Evolutionary conservation across 805 yeast genomes (phyloP), one percentile per base, ranked within the genome.

Genomic region (Kodamaea hsintzibuensis): DNA sequence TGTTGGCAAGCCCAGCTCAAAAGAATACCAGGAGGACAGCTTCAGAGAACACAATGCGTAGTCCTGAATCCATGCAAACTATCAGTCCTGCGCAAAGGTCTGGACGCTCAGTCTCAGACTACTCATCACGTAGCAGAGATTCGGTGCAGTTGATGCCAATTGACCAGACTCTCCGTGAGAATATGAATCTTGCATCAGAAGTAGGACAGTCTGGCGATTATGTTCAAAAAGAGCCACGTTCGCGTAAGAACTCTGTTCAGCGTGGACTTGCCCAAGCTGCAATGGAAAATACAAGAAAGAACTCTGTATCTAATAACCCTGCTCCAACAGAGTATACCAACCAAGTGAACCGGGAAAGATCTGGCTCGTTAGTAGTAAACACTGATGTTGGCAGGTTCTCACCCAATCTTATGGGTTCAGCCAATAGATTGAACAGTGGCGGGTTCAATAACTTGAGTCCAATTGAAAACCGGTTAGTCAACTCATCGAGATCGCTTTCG

Each of bases 111-210:
- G 35, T 30, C 13, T 40, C 19, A 16, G 44, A 40, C 3, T 19
- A 40, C 25, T 40, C 44, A 7, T 17, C 25, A 4, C 44, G 44
- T 40, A 19, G 25, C n/a, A 40, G 44, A 40, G 44, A 40, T 40
- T 40, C 44, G 12, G 44, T 40, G 5, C 44, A 40, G 22, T 40
- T 40, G 44, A 40, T 40, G 44, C 44, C 44, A 17, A 40, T 40
- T 40, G 44, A 40, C 19, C 44, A 40, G 13, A 40, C 44, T 2
- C 19, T 40, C 13, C 44, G 44, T 12, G 44, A 40, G 18, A 40
- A 40, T 12, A 16, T 40, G 44, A 8, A 7, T 5, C 17, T 16
- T 12, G 17, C 25, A 17, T 7, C 44, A 2, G 44, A 40, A 40
- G 19, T 7, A 9, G 35, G 12, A 5, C 35, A 30, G 10, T 30